Evolutionary conservation across 345 rosid genomes (phyloP).

Genomic region (Sonneratia caseolaris): DNA sequence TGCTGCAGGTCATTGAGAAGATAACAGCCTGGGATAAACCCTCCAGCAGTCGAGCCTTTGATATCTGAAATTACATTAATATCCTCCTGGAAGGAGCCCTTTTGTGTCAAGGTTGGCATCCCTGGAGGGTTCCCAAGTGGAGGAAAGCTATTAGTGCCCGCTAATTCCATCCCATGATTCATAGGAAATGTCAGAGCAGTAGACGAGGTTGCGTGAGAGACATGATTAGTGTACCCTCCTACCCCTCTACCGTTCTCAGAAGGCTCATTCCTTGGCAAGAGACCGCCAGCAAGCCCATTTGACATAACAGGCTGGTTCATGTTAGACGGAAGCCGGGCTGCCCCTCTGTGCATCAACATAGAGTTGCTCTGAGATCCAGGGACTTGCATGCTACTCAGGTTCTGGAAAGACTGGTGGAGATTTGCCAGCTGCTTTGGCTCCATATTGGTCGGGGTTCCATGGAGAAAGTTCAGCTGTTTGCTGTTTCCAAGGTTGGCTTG

Average conservation of each 20-base stretch:
- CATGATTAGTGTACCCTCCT: constrained; percentile 28
- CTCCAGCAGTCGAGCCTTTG: constrained; percentile 33
- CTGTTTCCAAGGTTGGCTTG: constrained; percentile 53
- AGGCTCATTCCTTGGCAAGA: constrained; percentile 36
- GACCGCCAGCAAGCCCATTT: constrained; percentile 31
- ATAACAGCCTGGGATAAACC: constrained; percentile 43
- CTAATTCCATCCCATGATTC: constrained; percentile 40
- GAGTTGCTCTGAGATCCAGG: constrained; percentile 28
- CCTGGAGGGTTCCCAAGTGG: constrained; percentile 48
- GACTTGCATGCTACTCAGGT: constrained; percentile 22
- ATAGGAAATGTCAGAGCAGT: constrained; percentile 34
- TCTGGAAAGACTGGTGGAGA: constrained; percentile 30
- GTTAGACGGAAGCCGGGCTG: constrained; percentile 22
- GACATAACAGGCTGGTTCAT: constrained; percentile 45
- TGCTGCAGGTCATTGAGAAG: constrained; percentile 50
- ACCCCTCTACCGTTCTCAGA: constrained; percentile 43
- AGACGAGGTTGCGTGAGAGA: constrained; percentile 13
- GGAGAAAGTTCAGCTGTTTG: constrained; percentile 35
- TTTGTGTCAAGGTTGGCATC: constrained; percentile 36
- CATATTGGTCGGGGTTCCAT: constrained; percentile 37
- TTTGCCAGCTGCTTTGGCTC: constrained; percentile 37
- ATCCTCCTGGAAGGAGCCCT: constrained; percentile 21
- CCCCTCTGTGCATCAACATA: constrained; percentile 26
- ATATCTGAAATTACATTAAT: constrained; percentile 23
- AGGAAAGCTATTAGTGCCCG: constrained; percentile 36